phyloP scores from a whole-genome alignment of 2,329 filamentous ascomycete species.

The Pyricularia sp. region DNA sequence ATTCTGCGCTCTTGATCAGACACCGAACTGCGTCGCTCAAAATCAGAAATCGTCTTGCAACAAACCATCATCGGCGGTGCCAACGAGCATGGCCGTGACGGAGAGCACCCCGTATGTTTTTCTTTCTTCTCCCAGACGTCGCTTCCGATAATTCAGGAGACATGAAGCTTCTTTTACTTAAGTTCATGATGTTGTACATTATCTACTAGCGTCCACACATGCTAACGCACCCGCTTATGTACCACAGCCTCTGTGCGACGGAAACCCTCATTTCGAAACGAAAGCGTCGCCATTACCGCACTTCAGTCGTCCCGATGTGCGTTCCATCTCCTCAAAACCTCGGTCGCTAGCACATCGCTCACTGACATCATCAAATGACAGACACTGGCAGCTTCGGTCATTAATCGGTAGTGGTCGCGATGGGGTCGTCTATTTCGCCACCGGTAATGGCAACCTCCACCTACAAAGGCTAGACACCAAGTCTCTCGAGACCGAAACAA shows the following conservation, averaged over 20 bases:
- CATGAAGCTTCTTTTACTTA: not conserved
- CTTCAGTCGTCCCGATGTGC: slow-evolving; percentile 56
- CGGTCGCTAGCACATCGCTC: not conserved
- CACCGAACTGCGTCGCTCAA: not conserved
- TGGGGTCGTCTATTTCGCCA: slow-evolving; percentile 77
- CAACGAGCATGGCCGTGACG: slow-evolving; percentile 40
- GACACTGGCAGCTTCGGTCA: slow-evolving; percentile 83
- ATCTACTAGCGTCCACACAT: not conserved
- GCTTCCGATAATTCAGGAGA: not conserved
- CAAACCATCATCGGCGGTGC: not conserved
- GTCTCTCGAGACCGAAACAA: slow-evolving; percentile 61
- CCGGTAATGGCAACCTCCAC: slow-evolving; percentile 54
- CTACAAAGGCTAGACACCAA: slow-evolving; percentile 61
- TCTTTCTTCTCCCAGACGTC: not conserved
- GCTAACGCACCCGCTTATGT: not conserved
- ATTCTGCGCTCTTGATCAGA: not conserved
- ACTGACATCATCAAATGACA: slow-evolving; percentile 22
- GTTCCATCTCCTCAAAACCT: slow-evolving; percentile 16
- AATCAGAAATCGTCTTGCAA: not conserved
- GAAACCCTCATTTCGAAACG: slow-evolving; percentile 52
- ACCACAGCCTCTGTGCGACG: slow-evolving; percentile 51
- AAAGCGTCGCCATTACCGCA: slow-evolving; percentile 58
- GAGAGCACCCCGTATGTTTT: slow-evolving; percentile 40
- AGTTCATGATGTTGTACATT: not conserved
- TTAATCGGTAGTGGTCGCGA: slow-evolving; percentile 74